These are phyloP conservation scores for Boletus rufocinnamomeus DNA, from an alignment of 768 basidiomycete species.

Conservation along the genomic window DNA sequence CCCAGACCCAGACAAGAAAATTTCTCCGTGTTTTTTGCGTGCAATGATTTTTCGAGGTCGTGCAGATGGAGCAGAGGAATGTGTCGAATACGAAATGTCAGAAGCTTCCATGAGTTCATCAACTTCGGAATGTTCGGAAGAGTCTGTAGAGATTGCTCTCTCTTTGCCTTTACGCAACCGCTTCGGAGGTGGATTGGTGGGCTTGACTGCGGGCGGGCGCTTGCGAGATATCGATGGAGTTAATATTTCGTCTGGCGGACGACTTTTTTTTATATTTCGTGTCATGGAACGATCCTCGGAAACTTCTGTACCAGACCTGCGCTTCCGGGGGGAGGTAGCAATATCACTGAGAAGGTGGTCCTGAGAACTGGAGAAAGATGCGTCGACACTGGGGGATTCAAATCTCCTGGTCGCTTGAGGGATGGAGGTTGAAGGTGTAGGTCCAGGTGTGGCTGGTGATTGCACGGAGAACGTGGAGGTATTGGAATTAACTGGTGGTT, in stretches of 20 bases:
- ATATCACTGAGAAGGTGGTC: background rate
- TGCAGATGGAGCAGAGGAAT: slow-evolving; percentile 16
- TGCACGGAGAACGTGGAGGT: slow-evolving; percentile 7
- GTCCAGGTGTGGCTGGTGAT: background rate
- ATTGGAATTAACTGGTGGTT: slow-evolving; percentile 14
- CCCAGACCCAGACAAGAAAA: slow-evolving; percentile 50
- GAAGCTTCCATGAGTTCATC: slow-evolving; percentile 18
- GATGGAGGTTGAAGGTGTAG: slow-evolving; percentile 4
- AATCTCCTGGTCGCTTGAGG: background rate
- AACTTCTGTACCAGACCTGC: slow-evolving; percentile 3
- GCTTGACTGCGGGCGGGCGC: slow-evolving; percentile 20
- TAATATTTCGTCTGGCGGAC: slow-evolving; percentile 6
- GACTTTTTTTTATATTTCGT: slow-evolving; percentile 11
- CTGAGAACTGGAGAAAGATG: slow-evolving; percentile 7
- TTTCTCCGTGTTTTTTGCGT: slow-evolving; percentile 27
- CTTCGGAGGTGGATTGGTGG: slow-evolving; percentile 19
- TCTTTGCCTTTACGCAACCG: slow-evolving; percentile 34
- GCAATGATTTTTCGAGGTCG: slow-evolving; percentile 16
- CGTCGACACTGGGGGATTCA: background rate
- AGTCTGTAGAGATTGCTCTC: slow-evolving; percentile 20
- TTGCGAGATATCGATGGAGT: slow-evolving; percentile 26
- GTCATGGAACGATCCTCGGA: slow-evolving; percentile 10
- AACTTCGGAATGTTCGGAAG: slow-evolving; percentile 20
- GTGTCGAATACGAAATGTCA: slow-evolving; percentile 9
- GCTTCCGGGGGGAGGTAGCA: slow-evolving; percentile 8